A percentile compares a stretch with the other conserved stretches of the same genome.
phyloP scores from a whole-genome alignment of 768 basidiomycete genomes.

The Auriculariales sp. region DNA sequence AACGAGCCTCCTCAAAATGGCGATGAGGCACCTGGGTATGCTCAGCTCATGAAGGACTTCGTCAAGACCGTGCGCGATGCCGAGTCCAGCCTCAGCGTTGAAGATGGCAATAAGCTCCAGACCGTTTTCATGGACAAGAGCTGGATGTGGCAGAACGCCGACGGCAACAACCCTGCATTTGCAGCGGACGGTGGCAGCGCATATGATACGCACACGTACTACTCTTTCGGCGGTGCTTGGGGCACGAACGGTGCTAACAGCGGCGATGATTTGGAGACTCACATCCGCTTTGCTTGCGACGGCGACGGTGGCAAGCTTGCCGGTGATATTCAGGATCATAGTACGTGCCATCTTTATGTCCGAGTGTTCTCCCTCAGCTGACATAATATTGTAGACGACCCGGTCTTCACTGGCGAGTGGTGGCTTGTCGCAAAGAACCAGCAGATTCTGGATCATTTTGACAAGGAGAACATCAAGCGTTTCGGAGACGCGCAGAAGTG shows the following conservation, averaged over 20 bases:
- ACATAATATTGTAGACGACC: not conserved
- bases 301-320: not conserved
- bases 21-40: not conserved
- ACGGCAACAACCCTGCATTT: not conserved
- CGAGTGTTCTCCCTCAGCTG: not conserved
- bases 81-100: not conserved
- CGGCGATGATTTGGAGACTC: not conserved
- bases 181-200: not conserved
- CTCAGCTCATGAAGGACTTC: not conserved
- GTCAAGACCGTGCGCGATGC: not conserved
- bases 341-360: not conserved
- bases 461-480: slow-evolving; percentile 1
- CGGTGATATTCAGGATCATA: not conserved
- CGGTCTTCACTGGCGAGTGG: not conserved
- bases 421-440: not conserved
- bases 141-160: not conserved
- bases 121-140: not conserved
- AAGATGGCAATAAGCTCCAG: not conserved
- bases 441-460: not conserved
- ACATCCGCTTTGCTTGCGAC: not conserved
- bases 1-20: not conserved
- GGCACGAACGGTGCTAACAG: not conserved
- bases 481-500: not conserved
- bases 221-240: not conserved
- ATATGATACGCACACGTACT: not conserved